A percentile compares a stretch with the other conserved stretches of the same genome.
phyloP scores from a whole-genome alignment of 169 alveolate species.

The Plasmodium coatneyi region DNA sequence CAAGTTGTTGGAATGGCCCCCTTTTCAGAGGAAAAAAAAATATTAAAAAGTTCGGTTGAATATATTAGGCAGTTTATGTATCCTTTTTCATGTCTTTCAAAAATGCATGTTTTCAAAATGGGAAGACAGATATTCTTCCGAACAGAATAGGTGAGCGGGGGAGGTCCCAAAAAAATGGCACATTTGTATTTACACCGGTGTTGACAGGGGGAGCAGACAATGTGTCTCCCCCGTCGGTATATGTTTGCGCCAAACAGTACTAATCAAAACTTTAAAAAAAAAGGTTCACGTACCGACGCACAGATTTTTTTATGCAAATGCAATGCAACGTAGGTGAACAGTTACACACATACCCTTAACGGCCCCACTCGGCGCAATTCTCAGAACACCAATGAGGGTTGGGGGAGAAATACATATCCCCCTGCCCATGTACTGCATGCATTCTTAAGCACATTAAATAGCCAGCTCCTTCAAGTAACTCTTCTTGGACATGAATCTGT shows the following conservation, averaged over 20 bases:
- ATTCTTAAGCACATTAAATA: constrained; percentile 2
- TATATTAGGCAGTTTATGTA: neutral
- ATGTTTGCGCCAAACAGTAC: neutral
- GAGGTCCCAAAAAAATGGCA: neutral
- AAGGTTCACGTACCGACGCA: neutral
- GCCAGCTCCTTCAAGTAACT: constrained; percentile 37
- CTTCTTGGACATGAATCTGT: constrained; percentile 60
- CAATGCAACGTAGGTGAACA: neutral
- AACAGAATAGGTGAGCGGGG: neutral
- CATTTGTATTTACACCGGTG: neutral
- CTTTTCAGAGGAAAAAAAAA: neutral
- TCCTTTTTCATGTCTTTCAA: neutral
- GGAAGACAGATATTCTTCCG: neutral
- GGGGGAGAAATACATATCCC: neutral
- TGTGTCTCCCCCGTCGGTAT: neutral
- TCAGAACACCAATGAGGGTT: neutral
- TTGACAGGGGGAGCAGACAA: neutral
- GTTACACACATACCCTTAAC: neutral
- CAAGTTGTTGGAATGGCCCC: neutral
- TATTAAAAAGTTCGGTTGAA: neutral
- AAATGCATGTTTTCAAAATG: neutral
- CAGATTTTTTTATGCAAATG: neutral
- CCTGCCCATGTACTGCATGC: neutral
- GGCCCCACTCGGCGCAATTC: neutral
- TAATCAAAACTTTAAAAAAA: neutral